These are phyloP conservation scores for Lactarius hengduanensis DNA, from an alignment of 768 basidiomycete species.

Conservation along the genomic window DNA sequence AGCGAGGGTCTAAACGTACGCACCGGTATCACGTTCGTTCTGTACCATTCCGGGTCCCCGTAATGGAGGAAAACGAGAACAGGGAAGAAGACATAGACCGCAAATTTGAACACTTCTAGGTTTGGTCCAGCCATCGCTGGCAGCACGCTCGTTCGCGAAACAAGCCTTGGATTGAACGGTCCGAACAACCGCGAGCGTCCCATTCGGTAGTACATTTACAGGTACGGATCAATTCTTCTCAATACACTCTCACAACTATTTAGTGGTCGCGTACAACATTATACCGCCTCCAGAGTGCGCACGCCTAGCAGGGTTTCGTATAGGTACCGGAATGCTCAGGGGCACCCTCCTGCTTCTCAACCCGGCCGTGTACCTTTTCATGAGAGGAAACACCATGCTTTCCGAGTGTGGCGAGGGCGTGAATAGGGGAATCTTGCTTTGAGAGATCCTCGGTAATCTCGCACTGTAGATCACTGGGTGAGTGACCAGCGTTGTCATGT, in stretches of 20 bases:
- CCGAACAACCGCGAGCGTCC: neutral
- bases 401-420: constrained; percentile 50
- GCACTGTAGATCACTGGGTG: constrained; percentile 40
- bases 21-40: constrained; percentile 72
- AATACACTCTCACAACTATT: neutral
- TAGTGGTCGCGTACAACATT: neutral
- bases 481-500: constrained; percentile 2
- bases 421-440: constrained; percentile 45
- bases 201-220: neutral
- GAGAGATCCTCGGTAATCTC: constrained; percentile 62
- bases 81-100: constrained; percentile 82
- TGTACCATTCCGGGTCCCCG: constrained; percentile 88
- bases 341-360: constrained; percentile 43
- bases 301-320: constrained; percentile 59
- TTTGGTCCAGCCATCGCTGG: constrained; percentile 59
- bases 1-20: constrained; percentile 30
- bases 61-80: constrained; percentile 79
- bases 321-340: constrained; percentile 58
- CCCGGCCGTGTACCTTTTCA: constrained; percentile 44
- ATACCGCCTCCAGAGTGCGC: neutral
- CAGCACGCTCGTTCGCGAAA: neutral
- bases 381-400: constrained; percentile 32
- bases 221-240: neutral
- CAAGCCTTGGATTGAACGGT: neutral
- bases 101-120: constrained; percentile 89